Evolutionary conservation across 345 rosid species (phyloP), one percentile per base, ranked within the genome.

Genomic region (Brassica incana): DNA sequence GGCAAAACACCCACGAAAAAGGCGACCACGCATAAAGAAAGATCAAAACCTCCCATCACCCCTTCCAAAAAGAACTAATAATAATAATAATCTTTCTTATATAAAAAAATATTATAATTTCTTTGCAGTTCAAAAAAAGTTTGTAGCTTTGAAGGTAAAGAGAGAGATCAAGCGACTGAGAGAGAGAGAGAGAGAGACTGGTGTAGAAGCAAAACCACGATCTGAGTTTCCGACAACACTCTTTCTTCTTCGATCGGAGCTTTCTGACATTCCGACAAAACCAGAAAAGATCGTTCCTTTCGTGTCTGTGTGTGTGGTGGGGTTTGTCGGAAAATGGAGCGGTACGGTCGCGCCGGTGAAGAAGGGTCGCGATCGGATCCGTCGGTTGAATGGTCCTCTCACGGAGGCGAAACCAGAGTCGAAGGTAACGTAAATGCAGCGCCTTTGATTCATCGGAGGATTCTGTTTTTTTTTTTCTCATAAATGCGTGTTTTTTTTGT

Each of bases 361-460:
- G 80, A 81, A 33, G 89, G 87, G 70, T 72, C 88, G 43, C 90
- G 86, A 86, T 85, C 91, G 82, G 92, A 92, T 87, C 91, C 93
- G 81, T 78, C 88, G 59, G 80, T 84, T 86, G 90, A 90, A 82
- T 91, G 93, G 93, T 58, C 83, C n/a, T 77, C 83, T 75, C 82
- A 90, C 71, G 94, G 87, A 71, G 83, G 80, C 30, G 95, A 91
- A 77, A 87, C 93, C 3, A 91, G 91, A 5, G 80, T 88, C 27
- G 94, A 90, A 87, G 97, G 98, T 87, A 40, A 65, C 72, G 45
- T 76, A 52, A 52, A 52, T 52, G 59, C 59, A 52, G 59, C 18
- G 59, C 59, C 59, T 50, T 50, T 11, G 54, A 12, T 92, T 94
- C 85, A 81, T 77, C 30, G 35, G 45, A 50, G 40, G 76, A 23